These are phyloP conservation scores for Coemansia asiatica DNA, from an alignment of 192 early-diverging fungal species.

Conservation along the genomic window DNA sequence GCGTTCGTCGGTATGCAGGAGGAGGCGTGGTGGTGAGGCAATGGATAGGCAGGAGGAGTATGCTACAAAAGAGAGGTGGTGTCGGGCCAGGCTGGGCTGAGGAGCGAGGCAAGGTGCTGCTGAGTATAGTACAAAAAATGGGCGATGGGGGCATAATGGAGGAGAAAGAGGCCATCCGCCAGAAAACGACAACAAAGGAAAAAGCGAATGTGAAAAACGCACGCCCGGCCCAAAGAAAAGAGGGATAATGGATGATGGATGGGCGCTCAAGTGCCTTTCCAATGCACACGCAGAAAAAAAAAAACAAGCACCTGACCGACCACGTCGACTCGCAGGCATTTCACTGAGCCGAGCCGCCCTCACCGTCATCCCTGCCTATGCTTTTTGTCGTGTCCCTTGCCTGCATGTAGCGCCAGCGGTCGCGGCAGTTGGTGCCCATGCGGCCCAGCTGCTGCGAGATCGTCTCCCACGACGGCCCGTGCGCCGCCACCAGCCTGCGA, in stretches of 20 bases:
- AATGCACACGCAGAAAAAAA: too few relatives aligned
- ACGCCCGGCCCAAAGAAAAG: neutral
- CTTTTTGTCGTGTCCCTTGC: neutral
- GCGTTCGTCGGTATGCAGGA: neutral
- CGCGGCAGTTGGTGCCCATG: conserved; percentile 53
- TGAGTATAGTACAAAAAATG: conserved; percentile 2
- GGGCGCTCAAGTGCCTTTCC: too few relatives aligned
- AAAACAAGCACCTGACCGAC: neutral
- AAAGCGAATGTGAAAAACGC: neutral
- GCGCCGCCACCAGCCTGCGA: conserved; percentile 37
- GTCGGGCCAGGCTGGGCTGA: neutral
- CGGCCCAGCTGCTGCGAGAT: conserved; percentile 42
- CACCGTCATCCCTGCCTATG: too few relatives aligned
- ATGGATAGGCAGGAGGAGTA: neutral
- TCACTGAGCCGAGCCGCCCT: neutral
- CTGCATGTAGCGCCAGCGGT: conserved; percentile 54
- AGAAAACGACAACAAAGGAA: neutral
- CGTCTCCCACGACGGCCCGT: conserved; percentile 50
- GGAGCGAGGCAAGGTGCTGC: neutral
- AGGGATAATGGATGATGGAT: too few relatives aligned
- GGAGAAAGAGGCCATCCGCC: neutral
- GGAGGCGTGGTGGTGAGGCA: neutral
- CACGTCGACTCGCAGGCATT: neutral
- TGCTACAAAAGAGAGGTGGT: neutral
- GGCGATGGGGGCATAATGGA: neutral